Conservation (phyloP, 1,284 basidiomycete species). For the Ceratobasidium papillatum region DNA sequence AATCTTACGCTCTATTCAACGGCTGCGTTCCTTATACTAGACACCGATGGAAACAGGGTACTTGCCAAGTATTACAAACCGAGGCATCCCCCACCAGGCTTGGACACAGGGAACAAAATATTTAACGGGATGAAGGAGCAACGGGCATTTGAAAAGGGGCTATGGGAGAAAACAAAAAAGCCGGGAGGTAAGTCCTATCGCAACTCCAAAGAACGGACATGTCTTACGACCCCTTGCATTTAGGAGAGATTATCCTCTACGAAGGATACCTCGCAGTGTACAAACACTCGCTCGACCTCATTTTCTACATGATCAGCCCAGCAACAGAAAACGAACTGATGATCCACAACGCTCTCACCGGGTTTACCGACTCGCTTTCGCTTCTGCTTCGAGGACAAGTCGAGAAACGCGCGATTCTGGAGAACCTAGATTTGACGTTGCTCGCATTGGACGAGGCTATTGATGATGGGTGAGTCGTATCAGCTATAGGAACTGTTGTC, state of each 20-base stretch:
- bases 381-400: slow-evolving; percentile 90
- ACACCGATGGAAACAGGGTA: slow-evolving; percentile 93
- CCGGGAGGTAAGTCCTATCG: slow-evolving; percentile 71
- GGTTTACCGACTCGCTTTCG: slow-evolving; percentile 86
- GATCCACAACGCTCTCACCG: slow-evolving; percentile 84
- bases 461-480: slow-evolving; percentile 87
- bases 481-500: not conserved
- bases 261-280: slow-evolving; percentile 93
- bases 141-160: slow-evolving; percentile 91
- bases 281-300: slow-evolving; percentile 93
- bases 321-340: slow-evolving; percentile 95
- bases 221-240: slow-evolving; percentile 16
- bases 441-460: slow-evolving; percentile 96
- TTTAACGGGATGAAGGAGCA: slow-evolving; percentile 88
- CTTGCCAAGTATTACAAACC: slow-evolving; percentile 94
- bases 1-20: slow-evolving; percentile 90
- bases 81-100: slow-evolving; percentile 64
- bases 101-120: slow-evolving; percentile 65
- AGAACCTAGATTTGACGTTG: slow-evolving; percentile 93
- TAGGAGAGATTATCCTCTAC: slow-evolving; percentile 95
- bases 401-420: slow-evolving; percentile 94
- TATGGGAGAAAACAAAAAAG: slow-evolving; percentile 95
- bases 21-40: slow-evolving; percentile 89
- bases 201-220: not conserved
- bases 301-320: slow-evolving; percentile 93